Conservation (phyloP, 2,329 filamentous ascomycete species). For the Aureobasidium zeae region DNA sequence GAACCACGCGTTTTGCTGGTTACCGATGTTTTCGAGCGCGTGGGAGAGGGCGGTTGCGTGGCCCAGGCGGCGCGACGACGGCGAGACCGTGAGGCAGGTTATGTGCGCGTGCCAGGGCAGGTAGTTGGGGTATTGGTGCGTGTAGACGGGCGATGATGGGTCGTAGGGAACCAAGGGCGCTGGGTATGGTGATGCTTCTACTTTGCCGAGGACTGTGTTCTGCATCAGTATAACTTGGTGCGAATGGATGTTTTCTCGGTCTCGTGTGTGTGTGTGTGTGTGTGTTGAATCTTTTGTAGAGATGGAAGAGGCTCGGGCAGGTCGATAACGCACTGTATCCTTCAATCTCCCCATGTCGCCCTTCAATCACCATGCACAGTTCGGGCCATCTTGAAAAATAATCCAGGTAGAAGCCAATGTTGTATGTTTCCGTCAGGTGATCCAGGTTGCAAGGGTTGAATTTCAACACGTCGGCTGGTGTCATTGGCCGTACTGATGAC, state of each 20-base stretch:
- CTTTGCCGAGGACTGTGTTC: constrained; percentile 80
- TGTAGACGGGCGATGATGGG: constrained; percentile 36
- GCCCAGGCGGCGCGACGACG: constrained; percentile 73
- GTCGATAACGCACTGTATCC: constrained; percentile 65
- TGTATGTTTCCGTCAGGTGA: constrained; percentile 95
- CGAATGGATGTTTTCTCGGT: not conserved
- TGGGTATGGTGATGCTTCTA: constrained; percentile 71
- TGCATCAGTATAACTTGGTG: constrained; percentile 8
- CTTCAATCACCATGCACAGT: constrained; percentile 85
- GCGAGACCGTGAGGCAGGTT: constrained; percentile 86
- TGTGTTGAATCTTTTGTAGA: not conserved
- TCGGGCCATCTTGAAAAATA: constrained; percentile 95
- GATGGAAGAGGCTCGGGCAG: constrained; percentile 1
- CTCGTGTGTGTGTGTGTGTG: not conserved
- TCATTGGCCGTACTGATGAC: constrained; percentile 80
- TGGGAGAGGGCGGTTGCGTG: constrained; percentile 76
- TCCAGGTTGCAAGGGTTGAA: constrained; percentile 95
- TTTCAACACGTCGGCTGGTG: constrained; percentile 71
- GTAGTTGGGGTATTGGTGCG: constrained; percentile 52
- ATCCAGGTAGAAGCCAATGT: constrained; percentile 87
- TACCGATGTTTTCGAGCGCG: constrained; percentile 71
- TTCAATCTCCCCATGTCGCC: constrained; percentile 76
- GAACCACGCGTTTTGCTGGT: constrained; percentile 82
- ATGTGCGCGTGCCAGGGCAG: constrained; percentile 99
- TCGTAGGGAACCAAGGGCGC: constrained; percentile 63